A percentile compares a stretch with the other conserved stretches of the same genome.
Conservation (phyloP, 306 rosid genomes). For the Medicago arabica region DNA sequence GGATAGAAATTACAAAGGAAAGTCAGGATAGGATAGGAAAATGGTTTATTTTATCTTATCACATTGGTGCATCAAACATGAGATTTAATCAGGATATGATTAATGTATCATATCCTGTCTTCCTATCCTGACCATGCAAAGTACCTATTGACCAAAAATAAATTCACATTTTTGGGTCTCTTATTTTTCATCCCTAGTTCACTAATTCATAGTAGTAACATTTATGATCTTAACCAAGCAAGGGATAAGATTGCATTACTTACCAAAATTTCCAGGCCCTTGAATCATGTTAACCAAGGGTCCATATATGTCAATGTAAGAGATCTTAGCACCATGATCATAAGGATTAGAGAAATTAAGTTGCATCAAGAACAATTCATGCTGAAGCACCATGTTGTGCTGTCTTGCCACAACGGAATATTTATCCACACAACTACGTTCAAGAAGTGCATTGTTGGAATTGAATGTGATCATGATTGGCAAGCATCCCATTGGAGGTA, state of each 20-base stretch:
- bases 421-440: slow-evolving; percentile 63
- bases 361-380: slow-evolving; percentile 52
- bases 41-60: too few relatives aligned
- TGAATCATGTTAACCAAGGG: slow-evolving; percentile 57
- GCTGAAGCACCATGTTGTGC: slow-evolving; percentile 63
- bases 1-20: too few relatives aligned
- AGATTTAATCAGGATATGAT: too few relatives aligned
- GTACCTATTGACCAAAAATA: too few relatives aligned
- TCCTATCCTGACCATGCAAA: too few relatives aligned
- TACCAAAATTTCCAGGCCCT: slow-evolving; percentile 46
- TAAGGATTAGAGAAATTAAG: slow-evolving; percentile 32
- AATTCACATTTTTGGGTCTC: too few relatives aligned
- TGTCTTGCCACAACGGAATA: slow-evolving; percentile 59
- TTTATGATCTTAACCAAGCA: neutral
- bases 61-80: too few relatives aligned
- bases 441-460: slow-evolving; percentile 22
- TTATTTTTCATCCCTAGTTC: too few relatives aligned
- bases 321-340: slow-evolving; percentile 42
- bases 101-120: too few relatives aligned
- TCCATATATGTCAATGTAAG: slow-evolving; percentile 59
- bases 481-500: slow-evolving; percentile 81
- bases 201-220: too few relatives aligned
- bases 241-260: neutral
- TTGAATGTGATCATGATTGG: slow-evolving; percentile 59
- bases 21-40: too few relatives aligned